A percentile compares a stretch with the other conserved stretches of the same genome.
These are phyloP conservation scores for Kazachstania psychrophila DNA, from an alignment of 805 yeast genomes.

Conservation along the genomic window DNA sequence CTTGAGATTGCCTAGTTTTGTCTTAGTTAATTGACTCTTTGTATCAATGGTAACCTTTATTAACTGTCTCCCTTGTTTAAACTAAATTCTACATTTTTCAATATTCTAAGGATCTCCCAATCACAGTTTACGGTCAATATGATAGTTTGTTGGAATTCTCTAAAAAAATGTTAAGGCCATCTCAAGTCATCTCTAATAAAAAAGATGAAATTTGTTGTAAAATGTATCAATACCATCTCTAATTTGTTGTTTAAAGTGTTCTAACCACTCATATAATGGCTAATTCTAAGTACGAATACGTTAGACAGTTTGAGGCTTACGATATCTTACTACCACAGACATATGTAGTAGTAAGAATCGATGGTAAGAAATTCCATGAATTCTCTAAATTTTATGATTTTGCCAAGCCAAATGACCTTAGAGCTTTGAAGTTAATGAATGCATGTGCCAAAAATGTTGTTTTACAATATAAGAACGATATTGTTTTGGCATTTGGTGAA, in stretches of 20 bases:
- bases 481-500: slow-evolving; percentile 82
- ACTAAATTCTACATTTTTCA: no score
- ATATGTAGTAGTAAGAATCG: slow-evolving; percentile 75
- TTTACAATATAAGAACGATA: slow-evolving; percentile 55
- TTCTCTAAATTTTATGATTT: slow-evolving; percentile 68
- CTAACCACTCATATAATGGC: slow-evolving; percentile 51
- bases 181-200: no score
- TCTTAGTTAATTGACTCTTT: not conserved
- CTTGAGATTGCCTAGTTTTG: not conserved
- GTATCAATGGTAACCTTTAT: no score
- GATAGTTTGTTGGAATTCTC: no score
- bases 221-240: no score
- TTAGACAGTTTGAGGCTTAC: slow-evolving; percentile 69
- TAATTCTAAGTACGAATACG: slow-evolving; percentile 81
- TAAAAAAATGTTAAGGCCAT: no score
- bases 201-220: no score
- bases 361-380: slow-evolving; percentile 90
- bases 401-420: slow-evolving; percentile 75
- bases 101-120: no score
- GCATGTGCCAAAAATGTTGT: slow-evolving; percentile 61
- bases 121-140: no score
- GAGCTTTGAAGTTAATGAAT: slow-evolving; percentile 77
- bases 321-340: slow-evolving; percentile 67
- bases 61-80: no score
- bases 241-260: no score